These are phyloP conservation scores for Eucalyptus erythrocorys DNA, from an alignment of 345 rosid genomes.

Conservation along the genomic window DNA sequence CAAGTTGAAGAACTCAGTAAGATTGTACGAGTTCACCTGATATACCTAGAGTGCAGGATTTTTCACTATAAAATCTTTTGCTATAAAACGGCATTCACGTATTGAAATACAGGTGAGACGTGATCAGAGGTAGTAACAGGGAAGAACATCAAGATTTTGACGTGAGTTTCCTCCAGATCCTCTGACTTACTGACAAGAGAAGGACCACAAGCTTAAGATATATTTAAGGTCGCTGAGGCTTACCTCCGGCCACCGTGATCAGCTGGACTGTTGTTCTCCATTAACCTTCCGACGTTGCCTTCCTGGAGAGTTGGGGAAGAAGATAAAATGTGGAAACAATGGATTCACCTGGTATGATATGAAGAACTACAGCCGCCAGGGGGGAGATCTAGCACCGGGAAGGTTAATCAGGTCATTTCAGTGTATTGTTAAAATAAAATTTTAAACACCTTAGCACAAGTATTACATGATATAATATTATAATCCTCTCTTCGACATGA, in stretches of 20 bases:
- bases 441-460: not conserved
- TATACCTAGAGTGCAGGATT: not conserved
- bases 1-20: not conserved
- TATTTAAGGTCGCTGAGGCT: not conserved
- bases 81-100: not conserved
- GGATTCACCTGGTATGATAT: rapidly evolving
- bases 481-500: not conserved
- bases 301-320: not conserved
- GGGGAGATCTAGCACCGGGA: too few species aligned
- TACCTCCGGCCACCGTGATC: not conserved
- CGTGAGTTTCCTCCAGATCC: not conserved
- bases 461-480: not conserved
- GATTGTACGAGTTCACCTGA: not conserved
- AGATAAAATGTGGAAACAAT: not conserved
- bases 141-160: not conserved
- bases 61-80: not conserved
- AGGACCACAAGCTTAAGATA: not conserved
- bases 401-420: not conserved
- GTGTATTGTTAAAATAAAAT: not conserved
- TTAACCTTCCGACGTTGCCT: not conserved
- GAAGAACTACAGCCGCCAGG: too few species aligned
- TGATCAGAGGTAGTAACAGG: not conserved
- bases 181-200: not conserved
- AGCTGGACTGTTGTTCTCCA: not conserved
- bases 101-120: not conserved